Percentiles rank a stretch among this genome's conserved stretches.
Evolutionary conservation across 352 stramenopile species (phyloP).

Genomic region (Phytophthora ohioensis): DNA sequence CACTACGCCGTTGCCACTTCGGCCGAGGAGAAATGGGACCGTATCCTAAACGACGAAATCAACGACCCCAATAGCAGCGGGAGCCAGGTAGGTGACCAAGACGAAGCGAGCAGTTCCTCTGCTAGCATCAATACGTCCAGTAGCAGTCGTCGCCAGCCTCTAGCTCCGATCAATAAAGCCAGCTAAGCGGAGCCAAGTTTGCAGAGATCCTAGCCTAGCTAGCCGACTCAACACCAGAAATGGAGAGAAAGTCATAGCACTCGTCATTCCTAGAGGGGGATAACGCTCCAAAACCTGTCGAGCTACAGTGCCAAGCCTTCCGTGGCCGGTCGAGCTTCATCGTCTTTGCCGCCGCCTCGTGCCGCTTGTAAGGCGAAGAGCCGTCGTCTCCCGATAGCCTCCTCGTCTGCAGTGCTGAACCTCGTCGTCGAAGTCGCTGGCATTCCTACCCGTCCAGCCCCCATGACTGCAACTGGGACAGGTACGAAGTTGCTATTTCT

Average conservation of each 20-base stretch:
- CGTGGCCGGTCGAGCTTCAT: conserved; percentile 55
- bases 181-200: conserved; percentile 1
- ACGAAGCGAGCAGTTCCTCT: conserved; percentile 5
- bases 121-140: conserved; percentile 19
- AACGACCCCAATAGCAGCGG: conserved; percentile 22
- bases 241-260: conserved; percentile 18
- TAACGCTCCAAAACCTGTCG: conserved; percentile 17
- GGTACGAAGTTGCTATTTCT: conserved; percentile 29
- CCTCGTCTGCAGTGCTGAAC: conserved; percentile 29
- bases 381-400: conserved; percentile 28
- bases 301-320: conserved; percentile 38
- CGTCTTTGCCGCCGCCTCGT: conserved; percentile 51
- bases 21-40: conserved; percentile 82
- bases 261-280: conserved; percentile 28
- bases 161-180: conserved; percentile 21
- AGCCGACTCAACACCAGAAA: conserved; percentile 28
- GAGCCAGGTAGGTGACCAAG: conserved; percentile 23
- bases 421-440: conserved; percentile 2
- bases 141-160: conserved; percentile 18
- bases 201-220: conserved; percentile 6
- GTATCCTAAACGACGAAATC: conserved; percentile 59
- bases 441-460: conserved; percentile 7
- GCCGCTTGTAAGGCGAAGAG: conserved; percentile 40
- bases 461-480: conserved; percentile 16
- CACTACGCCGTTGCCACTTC: conserved; percentile 40